Evolutionary conservation across 768 basidiomycete genomes (phyloP).

Genomic region (Amanita jacksonii): DNA sequence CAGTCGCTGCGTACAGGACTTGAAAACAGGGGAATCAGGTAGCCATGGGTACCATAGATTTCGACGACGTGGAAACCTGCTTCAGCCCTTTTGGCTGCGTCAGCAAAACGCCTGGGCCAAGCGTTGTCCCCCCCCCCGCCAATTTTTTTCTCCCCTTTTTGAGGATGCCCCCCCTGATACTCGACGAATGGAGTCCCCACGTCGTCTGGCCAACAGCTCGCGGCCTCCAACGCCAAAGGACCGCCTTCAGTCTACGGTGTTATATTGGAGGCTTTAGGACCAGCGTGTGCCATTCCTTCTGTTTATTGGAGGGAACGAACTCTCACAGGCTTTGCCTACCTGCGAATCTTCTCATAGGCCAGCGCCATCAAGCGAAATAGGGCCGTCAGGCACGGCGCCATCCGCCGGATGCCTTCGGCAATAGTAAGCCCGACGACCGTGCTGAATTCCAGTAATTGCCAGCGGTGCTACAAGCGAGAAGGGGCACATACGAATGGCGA

Average conservation of each 20-base stretch:
- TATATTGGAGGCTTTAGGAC: constrained; percentile 60
- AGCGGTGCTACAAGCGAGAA: too few species aligned
- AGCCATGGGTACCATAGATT: constrained; percentile 59
- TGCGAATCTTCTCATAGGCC: constrained; percentile 62
- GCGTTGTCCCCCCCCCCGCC: constrained; percentile 44
- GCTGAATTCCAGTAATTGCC: too few species aligned
- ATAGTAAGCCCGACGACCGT: constrained; percentile 51
- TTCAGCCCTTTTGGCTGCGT: constrained; percentile 39
- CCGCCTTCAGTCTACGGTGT: constrained; percentile 49
- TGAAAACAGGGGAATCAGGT: constrained; percentile 45
- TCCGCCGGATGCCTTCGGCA: constrained; percentile 66
- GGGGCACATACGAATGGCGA: constrained; percentile 47
- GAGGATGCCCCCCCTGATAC: constrained; percentile 31
- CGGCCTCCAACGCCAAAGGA: constrained; percentile 23
- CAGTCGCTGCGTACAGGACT: constrained; percentile 54
- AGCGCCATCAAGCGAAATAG: constrained; percentile 57
- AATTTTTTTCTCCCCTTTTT: constrained; percentile 54
- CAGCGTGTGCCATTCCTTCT: constrained; percentile 64
- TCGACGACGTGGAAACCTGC: constrained; percentile 57
- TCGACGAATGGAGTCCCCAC: constrained; percentile 52
- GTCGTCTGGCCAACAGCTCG: constrained; percentile 43
- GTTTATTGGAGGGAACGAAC: constrained; percentile 63
- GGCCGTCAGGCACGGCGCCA: constrained; percentile 47
- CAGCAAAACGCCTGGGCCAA: constrained; percentile 47
- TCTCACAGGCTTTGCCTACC: constrained; percentile 34